Percentiles rank a stretch among this genome's conserved stretches.
Evolutionary conservation across 371 early-diverging fungal species (phyloP).

Genomic region (Massospora cicadina): DNA sequence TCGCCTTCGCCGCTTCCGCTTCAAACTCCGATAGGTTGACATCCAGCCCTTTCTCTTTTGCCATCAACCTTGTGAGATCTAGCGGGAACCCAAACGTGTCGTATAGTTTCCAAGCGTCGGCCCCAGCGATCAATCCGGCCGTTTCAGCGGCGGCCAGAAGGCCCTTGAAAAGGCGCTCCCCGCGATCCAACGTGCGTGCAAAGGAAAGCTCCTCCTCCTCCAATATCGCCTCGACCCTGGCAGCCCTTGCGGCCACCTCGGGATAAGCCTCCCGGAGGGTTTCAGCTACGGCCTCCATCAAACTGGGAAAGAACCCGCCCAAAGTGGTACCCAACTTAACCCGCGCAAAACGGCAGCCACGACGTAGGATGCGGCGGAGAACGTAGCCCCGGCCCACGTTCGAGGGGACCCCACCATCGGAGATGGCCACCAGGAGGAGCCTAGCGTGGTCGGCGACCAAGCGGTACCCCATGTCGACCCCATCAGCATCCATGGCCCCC

Average conservation of each 20-base stretch:
- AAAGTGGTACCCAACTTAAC: constrained; percentile 78
- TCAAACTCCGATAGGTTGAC: constrained; percentile 81
- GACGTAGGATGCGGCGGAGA: constrained; percentile 91
- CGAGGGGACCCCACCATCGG: constrained; percentile 91
- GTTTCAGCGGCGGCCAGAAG: constrained; percentile 51
- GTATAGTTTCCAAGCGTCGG: constrained; percentile 94
- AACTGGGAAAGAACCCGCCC: constrained; percentile 77
- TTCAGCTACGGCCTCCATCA: constrained; percentile 68
- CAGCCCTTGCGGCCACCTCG: constrained; percentile 50
- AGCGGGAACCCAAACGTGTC: constrained; percentile 99
- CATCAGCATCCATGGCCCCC: constrained; percentile 81
- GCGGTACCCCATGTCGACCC: constrained; percentile 95
- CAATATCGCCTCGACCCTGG: constrained; percentile 78
- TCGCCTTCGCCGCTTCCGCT: constrained; percentile 62
- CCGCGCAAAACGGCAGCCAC: constrained; percentile 91
- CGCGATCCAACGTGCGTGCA: constrained; percentile 95
- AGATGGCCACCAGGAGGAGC: constrained; percentile 93
- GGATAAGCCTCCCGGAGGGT: constrained; percentile 82
- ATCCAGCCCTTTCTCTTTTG: constrained; percentile 80
- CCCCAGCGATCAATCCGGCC: constrained; percentile 50
- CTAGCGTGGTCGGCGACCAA: constrained; percentile 98
- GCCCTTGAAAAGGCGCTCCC: constrained; percentile 82
- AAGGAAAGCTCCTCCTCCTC: constrained; percentile 94
- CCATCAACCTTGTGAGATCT: constrained; percentile 96
- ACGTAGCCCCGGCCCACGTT: constrained; percentile 99